Percentiles rank a stretch among this genome's conserved stretches.
These are phyloP conservation scores for Cryptosporidium ryanae DNA, from an alignment of 169 alveolate species.

Conservation along the genomic window DNA sequence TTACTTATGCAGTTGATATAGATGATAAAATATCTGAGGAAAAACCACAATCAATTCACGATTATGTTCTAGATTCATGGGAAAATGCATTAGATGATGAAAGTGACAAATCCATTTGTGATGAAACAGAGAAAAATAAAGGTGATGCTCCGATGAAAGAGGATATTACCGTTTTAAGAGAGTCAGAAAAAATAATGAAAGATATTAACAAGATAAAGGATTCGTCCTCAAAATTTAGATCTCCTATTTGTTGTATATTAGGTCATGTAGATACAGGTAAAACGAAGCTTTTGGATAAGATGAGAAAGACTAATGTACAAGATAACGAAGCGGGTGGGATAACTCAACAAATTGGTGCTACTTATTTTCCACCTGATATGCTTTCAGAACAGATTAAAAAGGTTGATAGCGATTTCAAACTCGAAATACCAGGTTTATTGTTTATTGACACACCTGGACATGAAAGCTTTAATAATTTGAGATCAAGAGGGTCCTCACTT, in stretches of 20 bases:
- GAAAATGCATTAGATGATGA: slow-evolving; percentile 58
- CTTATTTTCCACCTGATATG: slow-evolving; percentile 97
- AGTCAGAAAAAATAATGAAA: slow-evolving; percentile 3
- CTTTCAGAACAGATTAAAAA: slow-evolving; percentile 89
- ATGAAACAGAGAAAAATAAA: slow-evolving; percentile 3
- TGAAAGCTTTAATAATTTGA: slow-evolving; percentile 90
- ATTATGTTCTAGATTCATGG: slow-evolving; percentile 75
- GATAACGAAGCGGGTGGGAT: slow-evolving; percentile 99
- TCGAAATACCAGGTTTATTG: slow-evolving; percentile 95
- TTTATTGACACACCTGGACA: slow-evolving; percentile 99
- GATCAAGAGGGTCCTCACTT: slow-evolving; percentile 98
- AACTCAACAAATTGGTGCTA: slow-evolving; percentile 99
- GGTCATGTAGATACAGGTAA: slow-evolving; percentile 99
- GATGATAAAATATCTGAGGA: slow-evolving; percentile 67
- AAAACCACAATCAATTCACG: slow-evolving; percentile 17
- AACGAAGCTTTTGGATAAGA: slow-evolving; percentile 98
- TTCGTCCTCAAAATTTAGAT: slow-evolving; percentile 83
- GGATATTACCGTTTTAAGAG: background rate
- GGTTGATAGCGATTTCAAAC: slow-evolving; percentile 78
- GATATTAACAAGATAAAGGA: slow-evolving; percentile 75
- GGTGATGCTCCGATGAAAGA: slow-evolving; percentile 46
- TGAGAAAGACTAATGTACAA: slow-evolving; percentile 98
- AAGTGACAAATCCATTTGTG: too few species aligned
- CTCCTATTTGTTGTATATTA: slow-evolving; percentile 97
- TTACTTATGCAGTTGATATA: slow-evolving; percentile 24